Evolutionary conservation across 2,329 filamentous ascomycete genomes (phyloP).

Genomic region (Paramyrothecium sp.): DNA sequence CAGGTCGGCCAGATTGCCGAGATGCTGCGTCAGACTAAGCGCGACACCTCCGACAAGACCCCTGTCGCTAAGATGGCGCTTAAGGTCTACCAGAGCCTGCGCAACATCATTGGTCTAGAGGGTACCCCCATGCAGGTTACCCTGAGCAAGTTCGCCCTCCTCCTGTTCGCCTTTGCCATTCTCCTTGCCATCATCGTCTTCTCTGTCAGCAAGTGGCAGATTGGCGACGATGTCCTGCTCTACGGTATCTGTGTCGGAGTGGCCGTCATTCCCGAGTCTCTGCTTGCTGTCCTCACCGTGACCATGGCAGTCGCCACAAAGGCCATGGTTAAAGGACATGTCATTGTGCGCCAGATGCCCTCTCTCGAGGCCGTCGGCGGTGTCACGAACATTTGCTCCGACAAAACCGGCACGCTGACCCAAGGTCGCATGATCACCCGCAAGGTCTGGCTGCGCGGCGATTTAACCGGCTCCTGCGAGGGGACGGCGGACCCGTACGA

Average conservation of each 20-base stretch:
- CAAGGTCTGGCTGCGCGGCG: conserved; percentile 59
- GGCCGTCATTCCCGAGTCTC: conserved; percentile 63
- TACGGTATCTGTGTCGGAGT: conserved; percentile 62
- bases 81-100: conserved; percentile 39
- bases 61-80: conserved; percentile 44
- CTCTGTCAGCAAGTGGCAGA: conserved; percentile 51
- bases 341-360: conserved; percentile 64
- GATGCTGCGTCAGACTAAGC: conserved; percentile 58
- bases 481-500: conserved; percentile 59
- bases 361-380: conserved; percentile 66
- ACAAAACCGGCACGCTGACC: conserved; percentile 68
- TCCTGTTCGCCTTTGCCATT: conserved; percentile 72
- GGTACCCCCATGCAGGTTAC: conserved; percentile 85
- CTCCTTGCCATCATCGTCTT: conserved; percentile 62
- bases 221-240: conserved; percentile 57
- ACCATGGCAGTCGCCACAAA: conserved; percentile 68
- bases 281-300: conserved; percentile 69
- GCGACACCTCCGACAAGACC: conserved; percentile 35
- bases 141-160: conserved; percentile 79
- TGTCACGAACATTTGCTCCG: conserved; percentile 69
- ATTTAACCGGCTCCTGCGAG: conserved; percentile 51
- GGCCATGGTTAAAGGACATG: conserved; percentile 62
- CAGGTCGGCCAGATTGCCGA: conserved; percentile 76
- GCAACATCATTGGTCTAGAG: conserved; percentile 62
- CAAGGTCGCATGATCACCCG: conserved; percentile 66